phyloP scores from a whole-genome alignment of 1,284 basidiomycete genomes.

The Trichosporon faecale region DNA sequence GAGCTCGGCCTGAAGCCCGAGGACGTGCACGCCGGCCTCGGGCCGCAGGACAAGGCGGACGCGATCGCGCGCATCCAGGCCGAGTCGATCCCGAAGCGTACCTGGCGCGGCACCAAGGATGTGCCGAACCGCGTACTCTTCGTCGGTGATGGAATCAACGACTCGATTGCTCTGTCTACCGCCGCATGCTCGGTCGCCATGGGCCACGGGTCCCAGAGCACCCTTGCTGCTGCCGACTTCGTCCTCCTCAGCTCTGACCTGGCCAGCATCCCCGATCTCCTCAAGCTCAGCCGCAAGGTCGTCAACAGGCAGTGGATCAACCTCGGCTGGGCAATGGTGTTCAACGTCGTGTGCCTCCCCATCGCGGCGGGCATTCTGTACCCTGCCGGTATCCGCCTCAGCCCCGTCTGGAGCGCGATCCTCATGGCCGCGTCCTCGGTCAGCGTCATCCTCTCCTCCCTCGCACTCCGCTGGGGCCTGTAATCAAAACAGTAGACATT shows the following conservation, averaged over 20 bases:
- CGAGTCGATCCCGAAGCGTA: not conserved
- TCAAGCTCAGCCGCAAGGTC: constrained; percentile 83
- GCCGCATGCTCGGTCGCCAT: constrained; percentile 94
- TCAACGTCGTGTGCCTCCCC: constrained; percentile 93
- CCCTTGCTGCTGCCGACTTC: constrained; percentile 94
- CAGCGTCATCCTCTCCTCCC: constrained; percentile 87
- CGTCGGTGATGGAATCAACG: constrained; percentile 99
- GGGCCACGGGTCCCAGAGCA: constrained; percentile 93
- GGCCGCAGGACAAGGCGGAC: constrained; percentile 82
- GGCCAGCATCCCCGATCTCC: constrained; percentile 89
- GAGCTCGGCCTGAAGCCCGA: constrained; percentile 76
- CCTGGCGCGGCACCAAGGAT: constrained; percentile 56
- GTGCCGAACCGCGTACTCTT: constrained; percentile 74
- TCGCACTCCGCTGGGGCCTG: constrained; percentile 81
- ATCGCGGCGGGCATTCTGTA: constrained; percentile 95
- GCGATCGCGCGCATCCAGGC: constrained; percentile 19
- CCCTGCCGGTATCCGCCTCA: constrained; percentile 79
- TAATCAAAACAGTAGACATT: constrained; percentile 41
- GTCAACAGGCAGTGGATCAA: constrained; percentile 81
- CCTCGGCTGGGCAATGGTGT: constrained; percentile 86
- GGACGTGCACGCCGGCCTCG: constrained; percentile 82
- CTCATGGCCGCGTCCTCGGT: constrained; percentile 99
- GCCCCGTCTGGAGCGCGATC: constrained; percentile 95
- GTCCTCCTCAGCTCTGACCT: constrained; percentile 95
- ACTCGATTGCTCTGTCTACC: constrained; percentile 91